These are phyloP conservation scores for Solanum chacoense DNA, from an alignment of 305 asterid species.

Conservation along the genomic window DNA sequence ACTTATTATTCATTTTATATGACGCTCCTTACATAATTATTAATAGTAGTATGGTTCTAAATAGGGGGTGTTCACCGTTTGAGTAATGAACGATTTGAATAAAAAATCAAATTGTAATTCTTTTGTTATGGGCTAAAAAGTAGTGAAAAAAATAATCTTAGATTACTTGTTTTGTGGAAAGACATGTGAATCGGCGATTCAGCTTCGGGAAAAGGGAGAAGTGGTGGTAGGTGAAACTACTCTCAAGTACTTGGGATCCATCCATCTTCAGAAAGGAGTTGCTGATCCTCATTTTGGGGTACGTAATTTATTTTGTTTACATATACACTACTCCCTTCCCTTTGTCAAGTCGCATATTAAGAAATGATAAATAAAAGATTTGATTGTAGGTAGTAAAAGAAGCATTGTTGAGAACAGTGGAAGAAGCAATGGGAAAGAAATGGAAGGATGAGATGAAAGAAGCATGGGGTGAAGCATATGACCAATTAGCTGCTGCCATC, in stretches of 20 bases:
- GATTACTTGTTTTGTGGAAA: not conserved
- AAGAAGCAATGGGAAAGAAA: slow-evolving; percentile 42
- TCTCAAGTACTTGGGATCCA: slow-evolving; percentile 54
- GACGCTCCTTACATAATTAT: not conserved
- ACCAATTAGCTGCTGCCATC: slow-evolving; percentile 49
- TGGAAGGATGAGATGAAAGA: slow-evolving; percentile 43
- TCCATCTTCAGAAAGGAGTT: slow-evolving; percentile 54
- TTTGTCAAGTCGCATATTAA: no score
- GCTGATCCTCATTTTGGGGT: slow-evolving; percentile 46
- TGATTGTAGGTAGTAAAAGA: slow-evolving; percentile 40
- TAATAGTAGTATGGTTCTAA: not conserved
- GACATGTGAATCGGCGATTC: slow-evolving; percentile 54
- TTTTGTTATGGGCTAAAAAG: not conserved
- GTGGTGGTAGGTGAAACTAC: slow-evolving; percentile 39
- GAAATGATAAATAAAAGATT: not conserved
- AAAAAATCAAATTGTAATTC: not conserved
- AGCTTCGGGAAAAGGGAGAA: slow-evolving; percentile 49
- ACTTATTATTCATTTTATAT: not conserved
- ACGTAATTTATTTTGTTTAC: not conserved
- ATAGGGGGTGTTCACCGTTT: not conserved
- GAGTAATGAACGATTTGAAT: not conserved
- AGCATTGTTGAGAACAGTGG: slow-evolving; percentile 41
- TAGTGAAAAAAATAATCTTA: no score
- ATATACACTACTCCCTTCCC: no score
- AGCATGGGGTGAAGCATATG: slow-evolving; percentile 51